Evolutionary conservation across 345 rosid genomes (phyloP), one percentile per base, ranked within the genome.

Genomic region (Excoecaria cochinchinensis): DNA sequence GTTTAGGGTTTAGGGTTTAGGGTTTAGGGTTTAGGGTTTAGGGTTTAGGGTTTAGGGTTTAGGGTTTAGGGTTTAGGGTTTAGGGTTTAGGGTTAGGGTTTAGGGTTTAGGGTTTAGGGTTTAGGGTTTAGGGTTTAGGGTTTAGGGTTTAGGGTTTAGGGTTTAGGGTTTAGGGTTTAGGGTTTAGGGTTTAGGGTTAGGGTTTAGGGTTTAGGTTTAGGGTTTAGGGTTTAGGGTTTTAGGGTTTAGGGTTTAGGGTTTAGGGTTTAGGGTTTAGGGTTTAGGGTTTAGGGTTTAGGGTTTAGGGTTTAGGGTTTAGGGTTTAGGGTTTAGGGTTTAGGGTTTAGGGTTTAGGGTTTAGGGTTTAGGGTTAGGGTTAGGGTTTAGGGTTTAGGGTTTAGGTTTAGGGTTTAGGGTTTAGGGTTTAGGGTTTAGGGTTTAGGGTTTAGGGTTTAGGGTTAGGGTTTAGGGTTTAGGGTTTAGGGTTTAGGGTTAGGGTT

Each of bases 41-140:
- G 73, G 73, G 73, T 70, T 50, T 70, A 70, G 73, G 73, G 73
- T 70, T 70, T 70, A 70, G 73, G 73, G 73, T 70, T 70, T 70
- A 70, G 73, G 73, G 73, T 40, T 70, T 70, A 70, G 73, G 73
- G 73, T 70, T 70, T 70, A 70, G 73, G 73, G 73, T 40, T 70
- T 70, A 50, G 60, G 73, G 73, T 50, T 70, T 70, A 70, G 73
- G 73, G 73, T 70, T 70, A 70, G 73, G 67, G 67, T 62, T 62
- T 62, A 51, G 73, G 73, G 73, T 70, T 70, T 70, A 53, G 73
- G 60, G 73, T 50, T 70, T 70, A 48, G 60, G 73, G 73, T 46
- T 70, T 51, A 25, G 73, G 62, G 44, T 40, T 40, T 40, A 40
- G 44, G 44, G 44, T 40, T 3, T 58, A 17, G 4, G 24, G 73